phyloP scores from a whole-genome alignment of 371 early-diverging fungal genomes.

The Fennellomyces sp. region DNA sequence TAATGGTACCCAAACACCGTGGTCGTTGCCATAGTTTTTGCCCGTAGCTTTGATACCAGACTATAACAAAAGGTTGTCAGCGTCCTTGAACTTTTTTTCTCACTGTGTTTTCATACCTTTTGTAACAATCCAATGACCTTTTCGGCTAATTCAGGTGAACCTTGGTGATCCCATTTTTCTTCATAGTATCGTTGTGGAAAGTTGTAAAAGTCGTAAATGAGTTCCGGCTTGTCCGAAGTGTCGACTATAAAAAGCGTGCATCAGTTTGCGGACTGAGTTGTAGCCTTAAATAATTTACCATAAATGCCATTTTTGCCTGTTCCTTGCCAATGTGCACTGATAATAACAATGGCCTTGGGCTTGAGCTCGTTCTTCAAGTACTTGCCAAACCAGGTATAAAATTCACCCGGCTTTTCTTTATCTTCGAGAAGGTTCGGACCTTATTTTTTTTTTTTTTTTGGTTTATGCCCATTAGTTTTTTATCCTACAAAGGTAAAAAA shows the following conservation, averaged over 20 bases:
- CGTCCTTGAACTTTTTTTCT: too few relatives aligned
- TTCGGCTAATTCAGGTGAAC: conserved; percentile 52
- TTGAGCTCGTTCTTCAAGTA: conserved; percentile 42
- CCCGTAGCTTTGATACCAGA: conserved; percentile 39
- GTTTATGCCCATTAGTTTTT: too few relatives aligned
- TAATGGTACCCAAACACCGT: conserved; percentile 64
- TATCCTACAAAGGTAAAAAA: not conserved
- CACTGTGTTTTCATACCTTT: conserved; percentile 20
- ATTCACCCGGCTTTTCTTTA: conserved; percentile 45
- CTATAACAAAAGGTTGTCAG: too few relatives aligned
- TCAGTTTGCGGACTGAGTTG: not conserved
- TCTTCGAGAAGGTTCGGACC: conserved; percentile 61
- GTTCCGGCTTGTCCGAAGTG: conserved; percentile 42
- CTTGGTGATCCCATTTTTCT: conserved; percentile 58
- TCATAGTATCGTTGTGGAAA: conserved; percentile 62
- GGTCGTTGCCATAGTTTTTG: conserved; percentile 56
- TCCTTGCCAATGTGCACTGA: conserved; percentile 66
- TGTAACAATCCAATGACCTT: conserved; percentile 55
- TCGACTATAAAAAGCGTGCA: conserved; percentile 27
- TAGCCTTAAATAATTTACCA: conserved; percentile 22
- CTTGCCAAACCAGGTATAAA: conserved; percentile 50
- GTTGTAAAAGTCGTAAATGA: conserved; percentile 70
- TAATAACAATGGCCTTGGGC: conserved; percentile 57
- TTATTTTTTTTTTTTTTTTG: too few relatives aligned
- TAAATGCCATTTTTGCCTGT: conserved; percentile 29